Evolutionary conservation across 2,329 filamentous ascomycete genomes (phyloP).

Genomic region (Didymella exigua): DNA sequence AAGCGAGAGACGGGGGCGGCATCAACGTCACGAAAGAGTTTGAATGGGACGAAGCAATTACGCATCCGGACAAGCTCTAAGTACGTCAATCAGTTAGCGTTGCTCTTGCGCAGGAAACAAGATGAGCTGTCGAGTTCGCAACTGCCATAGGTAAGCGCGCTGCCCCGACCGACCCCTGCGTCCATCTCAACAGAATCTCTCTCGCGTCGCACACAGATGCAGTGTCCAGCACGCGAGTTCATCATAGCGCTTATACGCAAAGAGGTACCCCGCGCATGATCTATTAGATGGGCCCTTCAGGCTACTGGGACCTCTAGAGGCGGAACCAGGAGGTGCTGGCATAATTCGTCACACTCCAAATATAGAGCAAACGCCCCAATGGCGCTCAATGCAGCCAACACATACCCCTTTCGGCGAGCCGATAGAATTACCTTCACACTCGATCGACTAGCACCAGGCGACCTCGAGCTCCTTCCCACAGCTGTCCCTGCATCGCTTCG

Average conservation of each 20-base stretch:
- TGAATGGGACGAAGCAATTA: constrained; percentile 25
- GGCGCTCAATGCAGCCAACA: no score
- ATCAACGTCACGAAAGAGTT: constrained; percentile 29
- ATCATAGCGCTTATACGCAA: neutral
- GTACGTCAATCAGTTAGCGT: neutral
- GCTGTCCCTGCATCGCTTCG: no score
- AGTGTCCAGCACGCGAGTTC: neutral
- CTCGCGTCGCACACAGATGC: neutral
- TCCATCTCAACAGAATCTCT: neutral
- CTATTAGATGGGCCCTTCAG: no score
- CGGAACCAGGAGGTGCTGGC: no score
- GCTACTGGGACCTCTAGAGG: no score
- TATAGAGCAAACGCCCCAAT: no score
- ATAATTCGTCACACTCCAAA: no score
- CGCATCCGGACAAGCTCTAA: neutral
- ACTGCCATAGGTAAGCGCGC: neutral
- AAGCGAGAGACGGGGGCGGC: constrained; percentile 7
- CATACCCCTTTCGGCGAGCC: no score
- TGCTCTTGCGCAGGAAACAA: neutral
- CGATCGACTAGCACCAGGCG: no score
- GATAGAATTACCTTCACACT: no score
- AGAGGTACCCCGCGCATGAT: no score
- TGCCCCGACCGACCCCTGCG: neutral
- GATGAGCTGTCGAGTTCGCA: neutral
- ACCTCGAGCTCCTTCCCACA: no score